Percentiles rank a stretch among this genome's conserved stretches.
Conservation (phyloP, 2,329 filamentous ascomycete species). For the Alternaria ethzedia region DNA sequence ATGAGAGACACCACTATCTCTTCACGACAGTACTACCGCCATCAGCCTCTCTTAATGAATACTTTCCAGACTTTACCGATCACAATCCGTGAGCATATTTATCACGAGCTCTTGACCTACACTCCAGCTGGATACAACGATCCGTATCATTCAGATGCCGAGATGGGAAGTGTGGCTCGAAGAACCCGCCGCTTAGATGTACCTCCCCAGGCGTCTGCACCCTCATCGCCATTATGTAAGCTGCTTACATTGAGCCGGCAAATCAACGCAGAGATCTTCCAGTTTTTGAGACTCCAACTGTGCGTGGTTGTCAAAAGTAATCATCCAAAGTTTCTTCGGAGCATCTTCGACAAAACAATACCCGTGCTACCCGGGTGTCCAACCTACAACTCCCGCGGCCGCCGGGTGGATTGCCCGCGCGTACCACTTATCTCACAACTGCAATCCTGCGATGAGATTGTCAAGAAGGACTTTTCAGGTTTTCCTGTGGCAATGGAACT, state of each 20-base stretch:
- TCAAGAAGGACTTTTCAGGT: not conserved
- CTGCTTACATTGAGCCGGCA: slow-evolving; percentile 5
- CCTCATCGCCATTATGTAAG: slow-evolving; percentile 6
- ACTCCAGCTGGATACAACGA: not conserved
- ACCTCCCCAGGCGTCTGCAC: not conserved
- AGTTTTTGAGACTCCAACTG: slow-evolving; percentile 1
- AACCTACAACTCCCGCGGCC: not conserved
- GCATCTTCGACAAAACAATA: not conserved
- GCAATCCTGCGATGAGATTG: not conserved
- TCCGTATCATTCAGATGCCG: not conserved
- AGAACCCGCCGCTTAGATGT: not conserved
- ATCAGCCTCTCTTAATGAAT: not conserved
- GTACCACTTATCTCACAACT: slow-evolving; percentile 8
- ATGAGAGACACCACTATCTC: not conserved
- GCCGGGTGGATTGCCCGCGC: not conserved
- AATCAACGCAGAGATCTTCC: not conserved
- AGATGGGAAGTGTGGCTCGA: not conserved
- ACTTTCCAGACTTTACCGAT: not conserved
- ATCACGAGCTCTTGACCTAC: slow-evolving; percentile 6
- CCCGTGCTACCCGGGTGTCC: not conserved
- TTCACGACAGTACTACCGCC: not conserved
- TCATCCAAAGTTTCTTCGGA: not conserved
- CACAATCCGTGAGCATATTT: slow-evolving; percentile 8
- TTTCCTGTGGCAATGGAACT: slow-evolving; percentile 10
- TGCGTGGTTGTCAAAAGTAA: slow-evolving; percentile 10